phyloP scores from a whole-genome alignment of 2,329 filamentous ascomycete genomes.

The Talaromyces sp. region DNA sequence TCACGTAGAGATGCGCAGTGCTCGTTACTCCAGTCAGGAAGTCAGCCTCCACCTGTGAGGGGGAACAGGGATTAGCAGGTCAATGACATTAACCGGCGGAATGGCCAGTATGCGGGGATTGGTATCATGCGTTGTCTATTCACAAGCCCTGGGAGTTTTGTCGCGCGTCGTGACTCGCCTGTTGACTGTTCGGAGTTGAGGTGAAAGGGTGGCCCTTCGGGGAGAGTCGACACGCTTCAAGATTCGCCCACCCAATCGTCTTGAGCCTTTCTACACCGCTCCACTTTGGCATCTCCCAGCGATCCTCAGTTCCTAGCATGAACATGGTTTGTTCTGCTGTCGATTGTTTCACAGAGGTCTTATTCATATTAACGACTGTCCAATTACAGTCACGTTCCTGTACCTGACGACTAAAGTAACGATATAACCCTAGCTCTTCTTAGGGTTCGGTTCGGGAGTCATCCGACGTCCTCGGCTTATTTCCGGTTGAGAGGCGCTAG shows the following conservation, averaged over 20 bases:
- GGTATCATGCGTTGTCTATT: neutral
- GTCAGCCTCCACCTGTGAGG: neutral
- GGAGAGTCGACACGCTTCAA: slow-evolving; percentile 1
- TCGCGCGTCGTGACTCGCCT: neutral
- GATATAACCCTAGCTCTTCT: neutral
- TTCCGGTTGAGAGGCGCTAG: neutral
- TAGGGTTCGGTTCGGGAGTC: neutral
- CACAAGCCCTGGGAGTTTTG: neutral
- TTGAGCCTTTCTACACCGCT: neutral
- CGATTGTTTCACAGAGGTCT: neutral
- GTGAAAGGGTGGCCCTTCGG: neutral
- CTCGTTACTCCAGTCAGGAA: neutral
- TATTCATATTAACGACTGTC: too few species aligned
- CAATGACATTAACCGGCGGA: neutral
- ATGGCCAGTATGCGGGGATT: neutral
- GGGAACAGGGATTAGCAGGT: neutral
- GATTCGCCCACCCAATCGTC: neutral
- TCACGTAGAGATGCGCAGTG: neutral
- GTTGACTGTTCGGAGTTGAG: neutral
- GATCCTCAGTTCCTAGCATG: neutral
- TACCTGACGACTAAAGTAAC: too few species aligned
- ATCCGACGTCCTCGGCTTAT: neutral
- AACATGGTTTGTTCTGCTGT: neutral
- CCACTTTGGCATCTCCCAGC: neutral
- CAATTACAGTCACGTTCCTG: neutral